These are phyloP conservation scores for Pholiota microspora DNA, from an alignment of 768 basidiomycete genomes.

Conservation along the genomic window DNA sequence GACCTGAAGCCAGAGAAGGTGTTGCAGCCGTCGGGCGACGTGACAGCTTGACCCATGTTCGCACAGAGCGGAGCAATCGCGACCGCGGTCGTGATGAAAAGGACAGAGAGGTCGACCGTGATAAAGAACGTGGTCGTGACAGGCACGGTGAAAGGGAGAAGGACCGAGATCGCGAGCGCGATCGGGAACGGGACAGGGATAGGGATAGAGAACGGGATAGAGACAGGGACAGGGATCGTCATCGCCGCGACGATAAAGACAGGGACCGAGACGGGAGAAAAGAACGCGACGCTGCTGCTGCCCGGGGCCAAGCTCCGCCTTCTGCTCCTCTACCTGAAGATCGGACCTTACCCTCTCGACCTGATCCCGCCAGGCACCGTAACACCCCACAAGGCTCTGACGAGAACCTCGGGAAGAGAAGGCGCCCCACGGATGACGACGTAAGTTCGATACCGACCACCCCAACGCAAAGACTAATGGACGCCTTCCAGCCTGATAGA, in stretches of 20 bases:
- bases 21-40: slow-evolving; percentile 37
- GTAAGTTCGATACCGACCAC: slow-evolving; percentile 38
- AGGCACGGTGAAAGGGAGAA: slow-evolving; percentile 40
- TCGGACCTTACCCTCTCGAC: slow-evolving; percentile 54
- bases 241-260: slow-evolving; percentile 60
- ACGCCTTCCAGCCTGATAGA: slow-evolving; percentile 56
- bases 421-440: slow-evolving; percentile 70
- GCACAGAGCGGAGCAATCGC: slow-evolving; percentile 45
- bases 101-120: slow-evolving; percentile 33
- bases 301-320: slow-evolving; percentile 32
- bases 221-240: slow-evolving; percentile 50
- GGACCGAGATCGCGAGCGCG: slow-evolving; percentile 46
- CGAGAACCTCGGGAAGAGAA: slow-evolving; percentile 71
- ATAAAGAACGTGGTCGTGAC: slow-evolving; percentile 28
- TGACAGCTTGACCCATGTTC: slow-evolving; percentile 52
- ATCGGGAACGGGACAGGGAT: slow-evolving; percentile 58
- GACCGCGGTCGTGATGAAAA: slow-evolving; percentile 41
- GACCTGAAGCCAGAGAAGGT: slow-evolving; percentile 44
- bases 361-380: slow-evolving; percentile 59
- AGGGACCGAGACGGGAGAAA: slow-evolving; percentile 64
- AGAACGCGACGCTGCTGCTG: slow-evolving; percentile 45
- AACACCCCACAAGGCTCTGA: slow-evolving; percentile 42
- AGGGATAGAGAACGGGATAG: slow-evolving; percentile 59
- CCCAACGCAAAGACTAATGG: slow-evolving; percentile 7
- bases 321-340: slow-evolving; percentile 41